Percentiles rank a stretch among this genome's conserved stretches.
Evolutionary conservation across 2,329 filamentous ascomycete genomes (phyloP).

Genomic region (Acrocalymma vagum): DNA sequence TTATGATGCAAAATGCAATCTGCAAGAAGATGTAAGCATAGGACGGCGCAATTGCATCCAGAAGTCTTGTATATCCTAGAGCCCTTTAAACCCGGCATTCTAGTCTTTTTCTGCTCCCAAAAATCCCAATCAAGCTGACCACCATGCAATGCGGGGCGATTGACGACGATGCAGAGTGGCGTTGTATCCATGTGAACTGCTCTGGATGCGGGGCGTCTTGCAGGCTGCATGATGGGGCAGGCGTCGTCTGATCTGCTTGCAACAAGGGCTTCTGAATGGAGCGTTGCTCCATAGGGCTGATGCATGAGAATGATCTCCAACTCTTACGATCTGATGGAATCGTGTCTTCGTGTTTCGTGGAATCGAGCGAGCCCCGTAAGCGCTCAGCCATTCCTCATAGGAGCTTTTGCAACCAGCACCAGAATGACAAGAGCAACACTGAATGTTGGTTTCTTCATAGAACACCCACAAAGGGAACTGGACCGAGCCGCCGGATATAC

Average conservation of each 20-base stretch:
- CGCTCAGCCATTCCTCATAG: constrained; percentile 2
- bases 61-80: too few relatives aligned
- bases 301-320: constrained; percentile 6
- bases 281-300: constrained; percentile 16
- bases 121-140: constrained; percentile 14
- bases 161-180: constrained; percentile 6
- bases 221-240: constrained; percentile 4
- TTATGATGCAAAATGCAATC: constrained; percentile 14
- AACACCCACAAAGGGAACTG: constrained; percentile 5
- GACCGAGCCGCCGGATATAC: constrained; percentile 3
- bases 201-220: constrained; percentile 6
- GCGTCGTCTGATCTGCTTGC: constrained; percentile 1
- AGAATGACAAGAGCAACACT: constrained; percentile 5
- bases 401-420: neutral
- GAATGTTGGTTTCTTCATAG: constrained; percentile 8
- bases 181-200: constrained; percentile 2
- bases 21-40: constrained; percentile 5
- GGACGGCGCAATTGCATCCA: too few relatives aligned
- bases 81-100: too few relatives aligned
- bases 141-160: neutral
- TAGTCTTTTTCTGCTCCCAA: constrained; percentile 9
- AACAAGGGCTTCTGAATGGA: constrained; percentile 7
- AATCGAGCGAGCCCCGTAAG: constrained; percentile 13
- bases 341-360: constrained; percentile 10
- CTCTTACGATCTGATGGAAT: constrained; percentile 7